Percentiles rank a stretch among this genome's conserved stretches.
These are phyloP conservation scores for Fusarium chuoi DNA, from an alignment of 2,329 filamentous ascomycete genomes.

Conservation along the genomic window DNA sequence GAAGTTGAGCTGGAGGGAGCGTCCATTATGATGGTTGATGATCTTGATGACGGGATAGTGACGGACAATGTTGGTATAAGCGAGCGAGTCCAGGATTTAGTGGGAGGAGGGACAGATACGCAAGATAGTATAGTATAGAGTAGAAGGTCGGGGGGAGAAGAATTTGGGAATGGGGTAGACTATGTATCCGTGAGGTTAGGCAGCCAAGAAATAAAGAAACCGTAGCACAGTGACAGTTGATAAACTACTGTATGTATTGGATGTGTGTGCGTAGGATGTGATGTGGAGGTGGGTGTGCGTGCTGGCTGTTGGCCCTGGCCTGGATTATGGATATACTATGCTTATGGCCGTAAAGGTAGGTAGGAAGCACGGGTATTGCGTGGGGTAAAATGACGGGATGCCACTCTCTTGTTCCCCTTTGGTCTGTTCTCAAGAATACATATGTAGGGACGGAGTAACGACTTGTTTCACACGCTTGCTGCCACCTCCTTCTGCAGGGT, in stretches of 20 bases:
- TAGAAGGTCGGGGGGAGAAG: not conserved
- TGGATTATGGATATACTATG: conserved; percentile 1
- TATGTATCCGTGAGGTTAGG: conserved; percentile 22
- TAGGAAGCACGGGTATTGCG: conserved; percentile 1
- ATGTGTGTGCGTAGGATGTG: not conserved
- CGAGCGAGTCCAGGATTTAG: not conserved
- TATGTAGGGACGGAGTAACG: not conserved
- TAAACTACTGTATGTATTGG: conserved; percentile 4
- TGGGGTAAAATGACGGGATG: conserved; percentile 30
- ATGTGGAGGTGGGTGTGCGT: not conserved
- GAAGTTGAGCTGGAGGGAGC: conserved; percentile 47
- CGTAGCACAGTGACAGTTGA: conserved; percentile 6
- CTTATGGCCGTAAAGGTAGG: conserved; percentile 10
- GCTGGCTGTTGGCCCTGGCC: conserved; percentile 7
- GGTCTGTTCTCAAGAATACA: not conserved
- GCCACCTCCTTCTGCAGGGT: conserved; percentile 21
- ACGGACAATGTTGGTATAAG: conserved; percentile 5
- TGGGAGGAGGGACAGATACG: not conserved
- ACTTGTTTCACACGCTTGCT: conserved; percentile 21
- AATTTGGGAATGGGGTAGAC: conserved; percentile 18
- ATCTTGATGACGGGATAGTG: conserved; percentile 12
- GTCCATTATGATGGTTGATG: conserved; percentile 43
- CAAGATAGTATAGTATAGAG: not conserved
- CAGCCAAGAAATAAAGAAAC: conserved; percentile 24
- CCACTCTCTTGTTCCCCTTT: conserved; percentile 14